phyloP scores from a whole-genome alignment of 345 rosid species.

The Eucalyptus tenuipes region DNA sequence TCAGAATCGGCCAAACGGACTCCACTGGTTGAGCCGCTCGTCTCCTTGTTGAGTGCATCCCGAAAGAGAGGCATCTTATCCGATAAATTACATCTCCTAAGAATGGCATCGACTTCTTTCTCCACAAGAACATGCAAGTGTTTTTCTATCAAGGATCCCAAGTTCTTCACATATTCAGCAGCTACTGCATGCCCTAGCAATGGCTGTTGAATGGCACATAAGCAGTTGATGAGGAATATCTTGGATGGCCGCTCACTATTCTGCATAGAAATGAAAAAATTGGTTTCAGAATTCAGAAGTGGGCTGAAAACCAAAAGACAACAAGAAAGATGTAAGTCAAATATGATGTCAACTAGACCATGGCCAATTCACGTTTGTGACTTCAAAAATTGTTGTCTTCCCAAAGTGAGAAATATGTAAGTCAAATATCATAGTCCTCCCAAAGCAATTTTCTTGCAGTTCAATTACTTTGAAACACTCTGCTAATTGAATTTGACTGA shows the following conservation, averaged over 20 bases:
- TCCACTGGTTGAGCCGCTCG: background rate
- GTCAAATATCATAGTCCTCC: background rate
- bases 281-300: background rate
- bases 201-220: conserved; percentile 85
- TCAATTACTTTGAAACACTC: background rate
- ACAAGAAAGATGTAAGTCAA: background rate
- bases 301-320: background rate
- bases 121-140: conserved; percentile 53
- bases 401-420: background rate
- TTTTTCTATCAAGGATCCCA: conserved; percentile 61
- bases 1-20: conserved; percentile 41
- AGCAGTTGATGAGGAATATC: conserved; percentile 88
- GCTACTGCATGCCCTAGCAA: conserved; percentile 61
- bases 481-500: background rate
- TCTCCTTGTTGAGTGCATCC: conserved; percentile 17
- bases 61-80: conserved; percentile 58
- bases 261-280: conserved; percentile 24
- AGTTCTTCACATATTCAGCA: conserved; percentile 54
- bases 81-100: conserved; percentile 55
- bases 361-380: background rate
- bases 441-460: background rate
- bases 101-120: conserved; percentile 80
- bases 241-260: conserved; percentile 72
- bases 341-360: background rate
- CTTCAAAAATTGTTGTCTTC: background rate